These are phyloP conservation scores for Petunia axillaris DNA, from an alignment of 257 asterid species.

Conservation along the genomic window DNA sequence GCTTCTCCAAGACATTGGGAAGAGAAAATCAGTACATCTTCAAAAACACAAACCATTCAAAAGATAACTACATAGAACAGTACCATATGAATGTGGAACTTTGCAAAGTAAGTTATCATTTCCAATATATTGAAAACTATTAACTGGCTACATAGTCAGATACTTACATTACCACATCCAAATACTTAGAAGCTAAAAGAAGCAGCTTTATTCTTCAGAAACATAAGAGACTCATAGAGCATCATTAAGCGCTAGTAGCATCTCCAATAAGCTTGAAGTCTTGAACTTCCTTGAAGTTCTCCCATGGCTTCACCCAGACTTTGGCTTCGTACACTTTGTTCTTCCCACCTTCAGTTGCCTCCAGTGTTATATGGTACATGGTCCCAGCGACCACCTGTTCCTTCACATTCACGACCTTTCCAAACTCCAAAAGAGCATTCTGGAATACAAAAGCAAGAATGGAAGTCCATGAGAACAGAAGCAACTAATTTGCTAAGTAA, in stretches of 20 bases:
- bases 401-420: slow-evolving; percentile 77
- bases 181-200: neutral
- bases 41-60: neutral
- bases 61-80: too few species aligned
- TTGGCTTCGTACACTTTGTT: slow-evolving; percentile 80
- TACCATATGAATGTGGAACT: neutral
- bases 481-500: neutral
- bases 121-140: neutral
- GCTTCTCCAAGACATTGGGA: neutral
- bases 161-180: neutral
- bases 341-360: slow-evolving; percentile 66
- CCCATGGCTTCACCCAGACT: slow-evolving; percentile 93
- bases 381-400: slow-evolving; percentile 82
- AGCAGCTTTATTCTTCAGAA: slow-evolving; percentile 11
- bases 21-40: neutral
- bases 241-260: slow-evolving; percentile 26
- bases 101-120: neutral
- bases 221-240: neutral
- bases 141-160: neutral
- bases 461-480: neutral
- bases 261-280: slow-evolving; percentile 72
- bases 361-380: slow-evolving; percentile 70
- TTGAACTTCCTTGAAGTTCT: slow-evolving; percentile 80
- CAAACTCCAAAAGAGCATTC: slow-evolving; percentile 69
- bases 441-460: slow-evolving; percentile 27